A percentile compares a stretch with the other conserved stretches of the same genome.
Conservation (phyloP, 2,329 filamentous ascomycete genomes). For the Aureobasidium namibiae region DNA sequence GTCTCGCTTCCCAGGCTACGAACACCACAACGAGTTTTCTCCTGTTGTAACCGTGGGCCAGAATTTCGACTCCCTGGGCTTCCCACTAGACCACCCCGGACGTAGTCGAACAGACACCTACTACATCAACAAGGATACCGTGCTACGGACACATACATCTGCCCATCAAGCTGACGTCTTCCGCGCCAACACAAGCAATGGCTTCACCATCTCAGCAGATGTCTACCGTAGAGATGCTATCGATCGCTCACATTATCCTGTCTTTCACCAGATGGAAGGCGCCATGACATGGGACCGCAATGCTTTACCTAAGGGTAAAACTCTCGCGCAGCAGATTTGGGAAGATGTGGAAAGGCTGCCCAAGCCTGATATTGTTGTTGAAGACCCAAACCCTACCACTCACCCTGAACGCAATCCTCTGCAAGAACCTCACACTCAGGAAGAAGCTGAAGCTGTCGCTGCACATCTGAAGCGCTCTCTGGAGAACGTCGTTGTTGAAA, state of each 20-base stretch:
- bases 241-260: constrained; percentile 88
- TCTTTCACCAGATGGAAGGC: constrained; percentile 98
- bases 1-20: constrained; percentile 72
- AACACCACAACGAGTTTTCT: constrained; percentile 67
- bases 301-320: constrained; percentile 41
- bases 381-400: constrained; percentile 73
- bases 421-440: constrained; percentile 61
- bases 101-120: constrained; percentile 87
- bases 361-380: constrained; percentile 64
- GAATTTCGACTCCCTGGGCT: constrained; percentile 96
- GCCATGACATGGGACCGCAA: constrained; percentile 78
- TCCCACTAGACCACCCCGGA: constrained; percentile 79
- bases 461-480: constrained; percentile 82
- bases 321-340: constrained; percentile 58
- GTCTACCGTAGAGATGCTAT: constrained; percentile 94
- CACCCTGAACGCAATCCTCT: constrained; percentile 75
- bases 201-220: constrained; percentile 87
- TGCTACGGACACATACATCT: constrained; percentile 87
- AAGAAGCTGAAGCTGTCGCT: constrained; percentile 74
- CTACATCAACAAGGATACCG: constrained; percentile 77
- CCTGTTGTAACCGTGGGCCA: constrained; percentile 77
- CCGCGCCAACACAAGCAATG: constrained; percentile 60
- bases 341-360: constrained; percentile 65
- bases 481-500: constrained; percentile 80
- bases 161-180: constrained; percentile 85